These are phyloP conservation scores for Ensete glaucum DNA, from an alignment of 176 grass and related monocot genomes.

Conservation along the genomic window DNA sequence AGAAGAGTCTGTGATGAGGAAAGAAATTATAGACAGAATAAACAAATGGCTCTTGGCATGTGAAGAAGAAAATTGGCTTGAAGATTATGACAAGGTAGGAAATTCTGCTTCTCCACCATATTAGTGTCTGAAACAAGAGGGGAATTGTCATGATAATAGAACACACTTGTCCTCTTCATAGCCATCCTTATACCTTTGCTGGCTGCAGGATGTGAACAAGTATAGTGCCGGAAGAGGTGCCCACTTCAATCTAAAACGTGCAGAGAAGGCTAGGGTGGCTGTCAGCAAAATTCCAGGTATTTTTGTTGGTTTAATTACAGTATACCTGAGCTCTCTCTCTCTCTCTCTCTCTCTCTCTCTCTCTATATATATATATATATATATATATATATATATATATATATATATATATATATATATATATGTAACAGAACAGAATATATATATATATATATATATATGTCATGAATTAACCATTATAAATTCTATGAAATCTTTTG, in stretches of 20 bases:
- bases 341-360: too few species aligned
- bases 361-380: neutral
- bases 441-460: neutral
- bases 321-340: too few species aligned
- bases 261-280: constrained; percentile 77
- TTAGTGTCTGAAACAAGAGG: neutral
- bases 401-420: neutral
- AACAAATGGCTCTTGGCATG: constrained; percentile 73
- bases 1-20: constrained; percentile 66
- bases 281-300: constrained; percentile 86
- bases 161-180: too few species aligned
- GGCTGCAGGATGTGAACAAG: constrained; percentile 65
- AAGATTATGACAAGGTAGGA: constrained; percentile 78
- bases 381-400: neutral
- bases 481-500: constrained; percentile 9
- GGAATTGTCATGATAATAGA: neutral
- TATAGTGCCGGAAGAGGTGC: constrained; percentile 76
- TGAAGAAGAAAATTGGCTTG: constrained; percentile 95
- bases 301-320: neutral
- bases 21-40: constrained; percentile 78
- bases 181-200: neutral
- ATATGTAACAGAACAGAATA: neutral
- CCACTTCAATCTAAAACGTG: constrained; percentile 86
- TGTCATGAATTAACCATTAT: neutral
- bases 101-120: neutral